Conservation (phyloP, 164 flowering plant genomes). For the Saururus chinensis region DNA sequence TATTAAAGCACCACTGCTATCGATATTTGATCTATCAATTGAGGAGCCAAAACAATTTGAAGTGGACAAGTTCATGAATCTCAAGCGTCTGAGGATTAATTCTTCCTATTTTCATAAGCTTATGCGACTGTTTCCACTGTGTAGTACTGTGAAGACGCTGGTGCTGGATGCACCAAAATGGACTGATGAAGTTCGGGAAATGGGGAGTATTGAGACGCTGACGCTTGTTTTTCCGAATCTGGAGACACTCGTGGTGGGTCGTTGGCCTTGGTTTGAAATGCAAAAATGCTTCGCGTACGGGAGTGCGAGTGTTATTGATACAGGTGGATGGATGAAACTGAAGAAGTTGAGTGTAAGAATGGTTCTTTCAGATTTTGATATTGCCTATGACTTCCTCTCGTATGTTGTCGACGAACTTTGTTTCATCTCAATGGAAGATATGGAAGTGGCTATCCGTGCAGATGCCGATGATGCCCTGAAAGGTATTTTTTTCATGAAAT, state of each 20-base stretch:
- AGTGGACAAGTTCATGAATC: conserved; percentile 13
- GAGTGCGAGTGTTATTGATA: conserved; percentile 4
- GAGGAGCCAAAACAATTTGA: conserved; percentile 16
- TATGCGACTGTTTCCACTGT: conserved; percentile 11
- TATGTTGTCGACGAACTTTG: conserved; percentile 21
- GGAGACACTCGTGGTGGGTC: conserved; percentile 19
- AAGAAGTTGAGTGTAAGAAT: conserved; percentile 21
- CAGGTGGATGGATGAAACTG: conserved; percentile 15
- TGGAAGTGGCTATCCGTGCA: conserved; percentile 21
- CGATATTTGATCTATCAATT: conserved; percentile 22
- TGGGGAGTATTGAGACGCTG: conserved; percentile 16
- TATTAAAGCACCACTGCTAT: conserved; percentile 31
- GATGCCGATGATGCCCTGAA: conserved; percentile 8
- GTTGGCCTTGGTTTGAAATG: conserved; percentile 29
- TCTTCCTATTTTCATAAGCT: conserved; percentile 19
- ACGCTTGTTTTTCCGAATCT: conserved; percentile 22
- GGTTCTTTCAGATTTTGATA: conserved; percentile 13
- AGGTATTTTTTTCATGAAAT: no score
- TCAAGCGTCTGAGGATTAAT: conserved; percentile 25
- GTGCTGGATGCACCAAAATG: conserved; percentile 17
- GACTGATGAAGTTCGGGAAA: conserved; percentile 3
- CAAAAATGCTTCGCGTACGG: conserved; percentile 11
- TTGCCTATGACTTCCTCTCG: conserved; percentile 17
- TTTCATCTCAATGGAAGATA: conserved; percentile 15
- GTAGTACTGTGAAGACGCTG: conserved; percentile 18